A percentile compares a stretch with the other conserved stretches of the same genome.
phyloP scores from a whole-genome alignment of 2,329 filamentous ascomycete genomes.

The Ophiostoma ulmi region DNA sequence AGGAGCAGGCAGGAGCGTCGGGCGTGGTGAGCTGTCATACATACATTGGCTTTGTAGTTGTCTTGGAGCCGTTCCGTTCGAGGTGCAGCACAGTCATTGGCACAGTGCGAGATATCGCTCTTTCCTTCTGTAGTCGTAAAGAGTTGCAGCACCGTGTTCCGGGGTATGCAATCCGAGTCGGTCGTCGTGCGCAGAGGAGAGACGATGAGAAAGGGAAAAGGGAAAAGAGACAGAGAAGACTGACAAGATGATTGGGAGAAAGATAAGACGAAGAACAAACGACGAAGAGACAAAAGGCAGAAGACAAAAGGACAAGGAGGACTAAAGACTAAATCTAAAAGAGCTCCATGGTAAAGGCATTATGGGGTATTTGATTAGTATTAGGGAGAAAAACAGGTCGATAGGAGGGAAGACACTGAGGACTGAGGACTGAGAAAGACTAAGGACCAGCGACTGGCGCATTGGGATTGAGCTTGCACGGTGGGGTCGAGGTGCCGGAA shows the following conservation, averaged over 20 bases:
- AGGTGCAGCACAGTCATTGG: not conserved
- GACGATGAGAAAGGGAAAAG: not conserved
- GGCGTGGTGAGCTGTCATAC: slow-evolving; percentile 9
- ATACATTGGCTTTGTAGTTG: not conserved
- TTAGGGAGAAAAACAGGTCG: slow-evolving; percentile 2
- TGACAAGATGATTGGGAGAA: not conserved
- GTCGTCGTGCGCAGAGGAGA: not conserved
- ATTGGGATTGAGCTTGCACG: slow-evolving; percentile 16
- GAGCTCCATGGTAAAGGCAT: not conserved
- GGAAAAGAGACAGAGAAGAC: not conserved
- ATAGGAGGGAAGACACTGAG: slow-evolving; percentile 17
- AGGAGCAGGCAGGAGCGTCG: not conserved
- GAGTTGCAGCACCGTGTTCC: not conserved
- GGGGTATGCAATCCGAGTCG: not conserved
- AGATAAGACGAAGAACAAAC: not conserved
- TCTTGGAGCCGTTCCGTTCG: not conserved
- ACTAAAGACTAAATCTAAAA: not conserved
- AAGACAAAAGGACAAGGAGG: not conserved
- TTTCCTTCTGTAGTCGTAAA: not conserved
- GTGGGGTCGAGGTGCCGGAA: slow-evolving; percentile 19
- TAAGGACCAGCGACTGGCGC: not conserved
- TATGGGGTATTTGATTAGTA: slow-evolving; percentile 5
- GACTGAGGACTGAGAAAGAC: not conserved
- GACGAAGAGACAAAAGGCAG: not conserved
- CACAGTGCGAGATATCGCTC: not conserved